A percentile compares a stretch with the other conserved stretches of the same genome.
phyloP scores from a whole-genome alignment of 768 basidiomycete genomes.

The Leccinellum albellum region DNA sequence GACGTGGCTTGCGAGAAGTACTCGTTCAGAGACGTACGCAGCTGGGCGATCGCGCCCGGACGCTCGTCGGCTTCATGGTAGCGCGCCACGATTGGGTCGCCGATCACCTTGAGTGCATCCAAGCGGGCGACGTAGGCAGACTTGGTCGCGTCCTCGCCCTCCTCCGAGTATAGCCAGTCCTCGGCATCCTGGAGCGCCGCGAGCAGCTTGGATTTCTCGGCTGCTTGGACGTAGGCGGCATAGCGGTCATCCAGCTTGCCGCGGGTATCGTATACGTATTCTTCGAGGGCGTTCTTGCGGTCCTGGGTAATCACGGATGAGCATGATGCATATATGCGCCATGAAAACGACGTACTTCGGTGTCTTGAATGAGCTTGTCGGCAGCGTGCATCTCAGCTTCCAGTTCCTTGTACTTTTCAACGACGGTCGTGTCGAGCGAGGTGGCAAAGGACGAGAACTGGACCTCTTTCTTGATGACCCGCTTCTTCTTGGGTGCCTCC shows the following conservation, averaged over 20 bases:
- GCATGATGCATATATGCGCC: constrained; percentile 3
- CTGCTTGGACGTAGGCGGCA: constrained; percentile 63
- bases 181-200: constrained; percentile 72
- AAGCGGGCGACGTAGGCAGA: constrained; percentile 88
- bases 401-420: constrained; percentile 70
- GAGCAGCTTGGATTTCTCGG: constrained; percentile 78
- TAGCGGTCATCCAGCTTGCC: constrained; percentile 89
- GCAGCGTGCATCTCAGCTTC: constrained; percentile 86
- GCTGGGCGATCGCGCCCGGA: constrained; percentile 60
- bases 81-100: constrained; percentile 78
- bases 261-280: constrained; percentile 96
- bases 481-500: constrained; percentile 72
- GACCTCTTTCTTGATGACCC: constrained; percentile 79
- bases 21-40: constrained; percentile 85
- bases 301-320: constrained; percentile 48
- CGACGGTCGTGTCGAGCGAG: constrained; percentile 56
- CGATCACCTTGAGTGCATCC: constrained; percentile 77
- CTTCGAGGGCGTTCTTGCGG: constrained; percentile 97
- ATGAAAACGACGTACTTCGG: constrained; percentile 63
- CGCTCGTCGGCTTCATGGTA: constrained; percentile 83
- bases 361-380: constrained; percentile 97
- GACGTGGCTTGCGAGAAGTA: constrained; percentile 84
- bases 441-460: constrained; percentile 63
- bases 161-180: constrained; percentile 97
- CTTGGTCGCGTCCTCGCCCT: constrained; percentile 93